phyloP scores from a whole-genome alignment of 1,284 basidiomycete species.

The Ceratorhiza oryzae-sativae region DNA sequence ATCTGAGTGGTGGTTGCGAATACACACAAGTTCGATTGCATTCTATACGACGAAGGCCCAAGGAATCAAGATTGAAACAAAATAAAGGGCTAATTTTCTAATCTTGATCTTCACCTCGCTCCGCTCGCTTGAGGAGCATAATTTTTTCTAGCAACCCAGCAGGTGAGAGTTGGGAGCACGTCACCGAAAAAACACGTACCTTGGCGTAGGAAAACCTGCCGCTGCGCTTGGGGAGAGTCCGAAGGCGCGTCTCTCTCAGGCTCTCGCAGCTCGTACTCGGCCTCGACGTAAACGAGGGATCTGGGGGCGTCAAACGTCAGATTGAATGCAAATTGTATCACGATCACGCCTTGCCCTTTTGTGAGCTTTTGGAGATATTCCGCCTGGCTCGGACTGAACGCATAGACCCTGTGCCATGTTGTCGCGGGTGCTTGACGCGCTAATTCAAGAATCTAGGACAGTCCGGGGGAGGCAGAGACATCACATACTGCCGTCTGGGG shows the following conservation, averaged over 20 bases:
- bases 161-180: not conserved
- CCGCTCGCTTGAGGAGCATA: conserved; percentile 11
- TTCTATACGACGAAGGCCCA: not conserved
- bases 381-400: conserved; percentile 65
- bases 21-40: not conserved
- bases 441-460: conserved; percentile 46
- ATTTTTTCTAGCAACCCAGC: conserved; percentile 3
- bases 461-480: not conserved
- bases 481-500: conserved; percentile 63
- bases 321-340: not conserved
- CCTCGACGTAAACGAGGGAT: conserved; percentile 75
- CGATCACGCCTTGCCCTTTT: conserved; percentile 58
- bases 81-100: not conserved
- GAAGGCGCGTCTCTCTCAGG: conserved; percentile 68
- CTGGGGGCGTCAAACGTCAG: conserved; percentile 28
- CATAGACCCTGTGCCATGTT: conserved; percentile 77
- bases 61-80: not conserved
- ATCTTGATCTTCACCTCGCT: not conserved
- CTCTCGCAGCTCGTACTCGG: conserved; percentile 74
- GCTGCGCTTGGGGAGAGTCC: conserved; percentile 68
- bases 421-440: conserved; percentile 62
- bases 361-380: conserved; percentile 67
- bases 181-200: conserved; percentile 53
- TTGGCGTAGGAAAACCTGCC: conserved; percentile 79
- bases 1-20: not conserved